phyloP scores from a whole-genome alignment of 1,139 yeast species.

The Nakaseomyces kungkrabaensis region DNA sequence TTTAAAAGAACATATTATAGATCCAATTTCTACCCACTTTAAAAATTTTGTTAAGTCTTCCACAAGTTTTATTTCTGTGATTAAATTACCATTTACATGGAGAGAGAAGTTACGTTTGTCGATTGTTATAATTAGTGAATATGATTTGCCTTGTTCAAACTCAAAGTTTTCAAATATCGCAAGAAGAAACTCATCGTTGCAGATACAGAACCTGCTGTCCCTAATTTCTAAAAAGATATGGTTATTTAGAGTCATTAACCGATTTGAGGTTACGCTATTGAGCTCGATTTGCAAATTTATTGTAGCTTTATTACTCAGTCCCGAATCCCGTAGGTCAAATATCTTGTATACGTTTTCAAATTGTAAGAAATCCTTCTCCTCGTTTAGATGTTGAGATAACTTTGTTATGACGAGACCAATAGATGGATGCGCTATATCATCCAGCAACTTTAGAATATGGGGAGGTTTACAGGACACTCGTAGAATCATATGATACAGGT shows the following conservation, averaged over 20 bases:
- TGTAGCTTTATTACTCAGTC: constrained; percentile 8
- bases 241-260: constrained; percentile 19
- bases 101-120: constrained; percentile 7
- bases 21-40: constrained; percentile 1
- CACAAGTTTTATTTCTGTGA: constrained; percentile 6
- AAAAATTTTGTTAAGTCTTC: neutral
- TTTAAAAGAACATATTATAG: neutral
- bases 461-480: constrained; percentile 11
- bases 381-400: constrained; percentile 10
- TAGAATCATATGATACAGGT: neutral
- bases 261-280: constrained; percentile 18
- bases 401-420: constrained; percentile 13
- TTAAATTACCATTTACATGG: constrained; percentile 17
- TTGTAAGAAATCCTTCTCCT: constrained; percentile 9
- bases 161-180: constrained; percentile 23
- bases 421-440: constrained; percentile 12
- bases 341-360: constrained; percentile 20
- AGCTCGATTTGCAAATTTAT: constrained; percentile 18
- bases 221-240: constrained; percentile 21
- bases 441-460: constrained; percentile 10
- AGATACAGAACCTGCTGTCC: constrained; percentile 20
- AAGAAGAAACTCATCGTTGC: constrained; percentile 23
- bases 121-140: neutral
- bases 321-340: constrained; percentile 2
- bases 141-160: constrained; percentile 13